Evolutionary conservation across 2,329 filamentous ascomycete species (phyloP).

Genomic region (Thyridium curvatum): DNA sequence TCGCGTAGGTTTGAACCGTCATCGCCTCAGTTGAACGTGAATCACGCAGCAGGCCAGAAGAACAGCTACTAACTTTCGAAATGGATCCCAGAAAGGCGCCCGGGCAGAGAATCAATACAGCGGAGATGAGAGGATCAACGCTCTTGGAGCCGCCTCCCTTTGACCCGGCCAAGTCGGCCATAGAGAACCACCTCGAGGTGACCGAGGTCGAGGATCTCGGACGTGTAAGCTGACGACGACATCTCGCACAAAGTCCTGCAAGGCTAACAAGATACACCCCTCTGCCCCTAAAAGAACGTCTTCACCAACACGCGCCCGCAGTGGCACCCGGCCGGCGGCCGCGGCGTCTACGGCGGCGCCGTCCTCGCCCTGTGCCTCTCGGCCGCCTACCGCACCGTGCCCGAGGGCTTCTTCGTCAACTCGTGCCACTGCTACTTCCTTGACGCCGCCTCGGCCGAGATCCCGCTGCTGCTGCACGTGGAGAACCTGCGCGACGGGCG

Average conservation of each 20-base stretch:
- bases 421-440: slow-evolving; percentile 99
- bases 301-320: slow-evolving; percentile 91
- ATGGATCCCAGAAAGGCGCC: no score
- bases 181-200: slow-evolving; percentile 86
- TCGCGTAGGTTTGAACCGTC: no score
- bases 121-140: slow-evolving; percentile 30
- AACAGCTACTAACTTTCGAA: no score
- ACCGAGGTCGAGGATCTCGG: slow-evolving; percentile 72
- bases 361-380: slow-evolving; percentile 89
- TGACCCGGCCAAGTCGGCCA: slow-evolving; percentile 66
- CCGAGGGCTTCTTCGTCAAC: slow-evolving; percentile 74
- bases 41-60: no score
- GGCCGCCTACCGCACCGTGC: slow-evolving; percentile 84
- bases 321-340: slow-evolving; percentile 87
- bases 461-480: slow-evolving; percentile 91
- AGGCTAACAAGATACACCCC: neutral
- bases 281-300: slow-evolving; percentile 54
- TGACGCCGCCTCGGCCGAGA: slow-evolving; percentile 75
- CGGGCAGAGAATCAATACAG: no score
- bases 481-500: slow-evolving; percentile 87
- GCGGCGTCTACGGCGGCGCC: slow-evolving; percentile 88
- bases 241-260: no score
- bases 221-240: slow-evolving; percentile 57
- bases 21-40: no score
- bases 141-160: slow-evolving; percentile 70